Evolutionary conservation across 495 filamentous ascomycete species (phyloP).

Genomic region (Penicillium lividum): DNA sequence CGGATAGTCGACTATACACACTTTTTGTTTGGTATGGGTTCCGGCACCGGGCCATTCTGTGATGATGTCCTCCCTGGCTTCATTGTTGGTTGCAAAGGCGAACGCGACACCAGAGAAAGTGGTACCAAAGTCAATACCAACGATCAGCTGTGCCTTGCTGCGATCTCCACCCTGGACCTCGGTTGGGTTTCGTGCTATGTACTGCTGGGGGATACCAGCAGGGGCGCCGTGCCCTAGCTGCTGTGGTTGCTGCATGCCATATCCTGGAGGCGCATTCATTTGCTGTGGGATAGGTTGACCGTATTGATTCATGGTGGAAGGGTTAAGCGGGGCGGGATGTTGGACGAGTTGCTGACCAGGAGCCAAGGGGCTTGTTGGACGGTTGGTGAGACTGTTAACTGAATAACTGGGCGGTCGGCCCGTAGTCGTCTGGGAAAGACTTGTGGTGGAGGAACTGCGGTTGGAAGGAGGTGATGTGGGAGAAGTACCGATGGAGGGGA

Average conservation of each 20-base stretch:
- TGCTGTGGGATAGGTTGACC: slow-evolving; percentile 47
- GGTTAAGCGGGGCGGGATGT: slow-evolving; percentile 73
- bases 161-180: slow-evolving; percentile 87
- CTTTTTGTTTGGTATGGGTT: slow-evolving; percentile 77
- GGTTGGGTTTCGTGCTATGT: slow-evolving; percentile 54
- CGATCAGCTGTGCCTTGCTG: slow-evolving; percentile 68
- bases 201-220: slow-evolving; percentile 36
- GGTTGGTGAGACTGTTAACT: slow-evolving; percentile 46
- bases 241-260: slow-evolving; percentile 46
- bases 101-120: slow-evolving; percentile 81
- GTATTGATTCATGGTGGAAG: slow-evolving; percentile 46
- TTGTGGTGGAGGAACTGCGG: slow-evolving; percentile 51
- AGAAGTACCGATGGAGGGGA: slow-evolving; percentile 37
- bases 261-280: slow-evolving; percentile 53
- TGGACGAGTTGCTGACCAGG: slow-evolving; percentile 62
- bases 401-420: slow-evolving; percentile 73
- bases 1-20: slow-evolving; percentile 25
- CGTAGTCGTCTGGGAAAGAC: slow-evolving; percentile 44
- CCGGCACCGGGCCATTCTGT: slow-evolving; percentile 79
- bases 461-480: slow-evolving; percentile 41
- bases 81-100: slow-evolving; percentile 76
- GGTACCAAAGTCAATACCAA: slow-evolving; percentile 75
- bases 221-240: slow-evolving; percentile 44
- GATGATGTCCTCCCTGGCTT: slow-evolving; percentile 76
- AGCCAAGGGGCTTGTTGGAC: slow-evolving; percentile 58